A percentile compares a stretch with the other conserved stretches of the same genome.
phyloP scores from a whole-genome alignment of 768 basidiomycete genomes.

The Tricholoma matsutake region DNA sequence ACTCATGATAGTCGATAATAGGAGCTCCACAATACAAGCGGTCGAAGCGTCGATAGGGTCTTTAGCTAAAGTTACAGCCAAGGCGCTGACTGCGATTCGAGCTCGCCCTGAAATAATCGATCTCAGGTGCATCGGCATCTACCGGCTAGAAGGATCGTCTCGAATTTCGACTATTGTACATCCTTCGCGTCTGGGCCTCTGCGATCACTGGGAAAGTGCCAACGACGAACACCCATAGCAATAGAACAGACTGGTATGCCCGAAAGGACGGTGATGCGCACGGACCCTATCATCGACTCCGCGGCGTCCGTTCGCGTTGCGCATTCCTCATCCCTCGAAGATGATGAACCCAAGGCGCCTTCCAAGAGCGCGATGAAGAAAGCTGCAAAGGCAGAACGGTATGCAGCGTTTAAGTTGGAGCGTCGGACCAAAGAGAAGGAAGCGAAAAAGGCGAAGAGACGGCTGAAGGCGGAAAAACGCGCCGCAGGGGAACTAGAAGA shows the following conservation, averaged over 20 bases:
- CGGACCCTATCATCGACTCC: constrained; percentile 1
- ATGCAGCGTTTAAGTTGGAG: constrained; percentile 64
- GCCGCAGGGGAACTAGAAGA: constrained; percentile 63
- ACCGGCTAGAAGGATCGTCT: constrained; percentile 27
- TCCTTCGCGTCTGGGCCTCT: background rate
- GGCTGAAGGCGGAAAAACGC: constrained; percentile 52
- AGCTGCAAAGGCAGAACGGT: constrained; percentile 65
- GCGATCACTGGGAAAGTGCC: background rate
- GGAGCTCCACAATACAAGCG: constrained; percentile 11
- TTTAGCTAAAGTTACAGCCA: too few species aligned
- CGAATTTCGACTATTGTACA: background rate
- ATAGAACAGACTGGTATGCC: background rate
- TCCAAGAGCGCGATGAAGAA: constrained; percentile 82
- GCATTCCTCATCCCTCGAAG: constrained; percentile 10
- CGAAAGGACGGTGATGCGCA: background rate
- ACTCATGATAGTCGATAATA: constrained; percentile 26
- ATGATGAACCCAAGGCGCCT: constrained; percentile 31
- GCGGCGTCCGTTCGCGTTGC: background rate
- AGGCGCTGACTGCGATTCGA: constrained; percentile 14
- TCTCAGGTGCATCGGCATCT: constrained; percentile 39
- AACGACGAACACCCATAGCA: background rate
- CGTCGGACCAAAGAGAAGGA: constrained; percentile 77
- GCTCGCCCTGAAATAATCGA: constrained; percentile 36
- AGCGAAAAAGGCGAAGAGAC: constrained; percentile 72
- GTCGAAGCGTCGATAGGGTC: too few species aligned